These are phyloP conservation scores for Musa schizocarpa DNA, from an alignment of 176 grass and related monocot genomes.

Conservation along the genomic window DNA sequence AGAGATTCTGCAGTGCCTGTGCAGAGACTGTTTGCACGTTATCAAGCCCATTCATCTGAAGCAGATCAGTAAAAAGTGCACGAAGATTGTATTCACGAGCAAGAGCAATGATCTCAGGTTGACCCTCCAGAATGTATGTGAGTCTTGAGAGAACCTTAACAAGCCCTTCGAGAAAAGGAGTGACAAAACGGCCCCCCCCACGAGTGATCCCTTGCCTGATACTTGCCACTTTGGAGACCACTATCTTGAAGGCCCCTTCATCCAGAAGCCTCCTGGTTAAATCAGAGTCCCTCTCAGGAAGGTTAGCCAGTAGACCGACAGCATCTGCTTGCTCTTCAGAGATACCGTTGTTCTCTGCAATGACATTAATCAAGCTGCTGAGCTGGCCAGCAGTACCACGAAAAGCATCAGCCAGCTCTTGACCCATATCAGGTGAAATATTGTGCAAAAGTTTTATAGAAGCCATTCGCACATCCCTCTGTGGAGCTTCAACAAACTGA, in stretches of 20 bases:
- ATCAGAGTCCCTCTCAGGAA: slow-evolving; percentile 59
- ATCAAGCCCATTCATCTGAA: slow-evolving; percentile 90
- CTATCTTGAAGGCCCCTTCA: slow-evolving; percentile 59
- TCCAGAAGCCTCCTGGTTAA: slow-evolving; percentile 71
- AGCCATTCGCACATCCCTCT: slow-evolving; percentile 81
- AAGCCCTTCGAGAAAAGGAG: slow-evolving; percentile 79
- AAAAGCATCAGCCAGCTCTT: slow-evolving; percentile 82
- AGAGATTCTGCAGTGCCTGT: slow-evolving; percentile 65
- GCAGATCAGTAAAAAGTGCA: slow-evolving; percentile 80
- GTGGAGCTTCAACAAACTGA: slow-evolving; percentile 96
- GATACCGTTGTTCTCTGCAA: slow-evolving; percentile 75
- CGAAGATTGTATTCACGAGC: slow-evolving; percentile 62
- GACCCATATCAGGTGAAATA: slow-evolving; percentile 74
- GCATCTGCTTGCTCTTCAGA: slow-evolving; percentile 92
- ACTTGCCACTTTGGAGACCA: slow-evolving; percentile 54
- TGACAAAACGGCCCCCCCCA: slow-evolving; percentile 70
- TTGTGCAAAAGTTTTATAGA: slow-evolving; percentile 78
- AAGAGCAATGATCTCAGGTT: slow-evolving; percentile 46
- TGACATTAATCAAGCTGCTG: slow-evolving; percentile 66
- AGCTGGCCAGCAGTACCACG: slow-evolving; percentile 70
- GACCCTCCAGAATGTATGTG: slow-evolving; percentile 63
- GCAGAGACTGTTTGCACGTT: slow-evolving; percentile 68
- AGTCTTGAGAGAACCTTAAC: slow-evolving; percentile 66
- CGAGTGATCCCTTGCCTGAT: slow-evolving; percentile 71
- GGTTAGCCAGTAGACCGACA: slow-evolving; percentile 65